A percentile compares a stretch with the other conserved stretches of the same genome.
phyloP scores from a whole-genome alignment of 2,329 filamentous ascomycete genomes.

The Graphium sp. region DNA sequence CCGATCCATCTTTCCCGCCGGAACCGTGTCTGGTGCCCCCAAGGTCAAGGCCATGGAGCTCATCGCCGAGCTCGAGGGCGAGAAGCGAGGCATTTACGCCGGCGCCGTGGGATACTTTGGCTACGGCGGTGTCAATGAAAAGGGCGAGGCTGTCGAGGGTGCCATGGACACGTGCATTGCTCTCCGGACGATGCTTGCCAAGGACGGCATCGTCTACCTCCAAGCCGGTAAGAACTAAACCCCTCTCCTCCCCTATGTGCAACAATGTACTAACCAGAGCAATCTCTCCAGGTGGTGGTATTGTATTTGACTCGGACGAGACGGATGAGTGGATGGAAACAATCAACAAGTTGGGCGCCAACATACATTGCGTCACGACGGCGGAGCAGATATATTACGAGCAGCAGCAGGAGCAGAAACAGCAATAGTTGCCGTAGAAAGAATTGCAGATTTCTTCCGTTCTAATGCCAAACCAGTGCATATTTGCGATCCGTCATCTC shows the following conservation, averaged over 20 bases:
- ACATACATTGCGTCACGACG: slow-evolving; percentile 72
- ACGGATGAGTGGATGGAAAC: slow-evolving; percentile 92
- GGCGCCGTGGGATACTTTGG: slow-evolving; percentile 96
- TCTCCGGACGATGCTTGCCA: slow-evolving; percentile 84
- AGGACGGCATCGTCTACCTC: slow-evolving; percentile 80
- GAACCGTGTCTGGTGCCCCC: slow-evolving; percentile 86
- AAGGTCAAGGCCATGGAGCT: slow-evolving; percentile 96
- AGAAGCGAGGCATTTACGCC: slow-evolving; percentile 91
- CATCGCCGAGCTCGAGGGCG: slow-evolving; percentile 81
- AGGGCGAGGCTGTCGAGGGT: slow-evolving; percentile 51
- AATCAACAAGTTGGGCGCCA: slow-evolving; percentile 84
- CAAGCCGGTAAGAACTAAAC: slow-evolving; percentile 43
- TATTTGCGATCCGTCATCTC: too few species aligned
- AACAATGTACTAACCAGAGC: slow-evolving; percentile 1
- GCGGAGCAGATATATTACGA: slow-evolving; percentile 52
- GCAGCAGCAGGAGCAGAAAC: slow-evolving; percentile 12
- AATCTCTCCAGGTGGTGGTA: slow-evolving; percentile 48
- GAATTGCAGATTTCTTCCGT: too few species aligned
- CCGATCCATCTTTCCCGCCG: slow-evolving; percentile 89
- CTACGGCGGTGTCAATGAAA: slow-evolving; percentile 53
- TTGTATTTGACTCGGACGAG: slow-evolving; percentile 84
- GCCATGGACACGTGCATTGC: slow-evolving; percentile 80
- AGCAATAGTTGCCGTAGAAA: too few species aligned
- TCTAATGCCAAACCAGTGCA: too few species aligned
- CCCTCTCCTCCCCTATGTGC: neutral